Conservation (phyloP, 495 filamentous ascomycete genomes). For the Aspergillus nidulans region DNA sequence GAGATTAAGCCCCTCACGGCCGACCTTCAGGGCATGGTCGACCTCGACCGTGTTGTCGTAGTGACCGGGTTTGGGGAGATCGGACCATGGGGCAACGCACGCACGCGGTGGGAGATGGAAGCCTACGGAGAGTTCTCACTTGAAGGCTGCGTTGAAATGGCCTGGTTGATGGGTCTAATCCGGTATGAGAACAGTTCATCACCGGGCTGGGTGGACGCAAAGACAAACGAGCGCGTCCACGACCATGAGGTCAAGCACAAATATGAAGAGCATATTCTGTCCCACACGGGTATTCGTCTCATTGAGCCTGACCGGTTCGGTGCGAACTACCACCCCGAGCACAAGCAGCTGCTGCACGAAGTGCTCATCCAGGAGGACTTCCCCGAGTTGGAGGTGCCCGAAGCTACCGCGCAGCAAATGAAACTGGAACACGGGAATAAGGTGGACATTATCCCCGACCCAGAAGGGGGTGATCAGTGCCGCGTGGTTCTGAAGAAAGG, state of each 20-base stretch:
- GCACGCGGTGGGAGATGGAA: not conserved
- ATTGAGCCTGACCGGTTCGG: conserved; percentile 97
- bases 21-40: not conserved
- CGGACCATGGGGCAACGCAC: not conserved
- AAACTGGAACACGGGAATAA: conserved; percentile 94
- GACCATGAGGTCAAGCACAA: conserved; percentile 96
- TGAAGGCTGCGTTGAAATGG: conserved; percentile 99
- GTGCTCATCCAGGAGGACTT: conserved; percentile 95
- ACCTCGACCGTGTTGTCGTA: not conserved
- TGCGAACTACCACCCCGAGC: conserved; percentile 95
- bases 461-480: conserved; percentile 89
- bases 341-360: conserved; percentile 97
- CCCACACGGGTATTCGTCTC: conserved; percentile 94
- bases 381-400: conserved; percentile 95
- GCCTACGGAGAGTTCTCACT: conserved; percentile 94
- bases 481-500: conserved; percentile 92
- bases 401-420: conserved; percentile 96
- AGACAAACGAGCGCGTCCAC: conserved; percentile 90
- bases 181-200: conserved; percentile 96
- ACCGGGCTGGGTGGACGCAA: conserved; percentile 97
- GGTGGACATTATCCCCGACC: conserved; percentile 92
- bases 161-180: conserved; percentile 99
- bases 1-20: not conserved
- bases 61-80: not conserved
- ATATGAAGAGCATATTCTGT: conserved; percentile 93